A percentile compares a stretch with the other conserved stretches of the same genome.
Evolutionary conservation across 2,329 filamentous ascomycete species (phyloP).

Genomic region (Pseudogymnoascus pannorum): DNA sequence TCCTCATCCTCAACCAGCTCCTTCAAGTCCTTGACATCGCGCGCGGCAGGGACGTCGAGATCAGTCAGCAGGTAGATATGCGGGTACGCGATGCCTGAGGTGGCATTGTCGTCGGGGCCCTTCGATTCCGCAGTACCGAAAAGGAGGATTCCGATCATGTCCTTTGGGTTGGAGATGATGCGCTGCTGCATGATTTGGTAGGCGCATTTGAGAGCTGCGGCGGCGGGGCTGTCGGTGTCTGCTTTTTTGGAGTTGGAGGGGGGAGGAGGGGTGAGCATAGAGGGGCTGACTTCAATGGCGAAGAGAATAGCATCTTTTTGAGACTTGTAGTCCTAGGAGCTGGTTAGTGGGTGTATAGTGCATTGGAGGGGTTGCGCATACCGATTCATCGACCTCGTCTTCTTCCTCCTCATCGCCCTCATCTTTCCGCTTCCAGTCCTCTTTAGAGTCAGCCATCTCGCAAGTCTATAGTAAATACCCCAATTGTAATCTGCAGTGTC

Average conservation of each 20-base stretch:
- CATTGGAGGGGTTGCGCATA: slow-evolving; percentile 27
- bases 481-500: background rate
- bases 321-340: slow-evolving; percentile 68
- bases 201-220: slow-evolving; percentile 86
- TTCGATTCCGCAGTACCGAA: slow-evolving; percentile 85
- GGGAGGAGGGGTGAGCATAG: slow-evolving; percentile 70
- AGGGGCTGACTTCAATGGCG: slow-evolving; percentile 82
- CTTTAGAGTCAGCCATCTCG: slow-evolving; percentile 19
- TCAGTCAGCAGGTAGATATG: slow-evolving; percentile 90
- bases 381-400: slow-evolving; percentile 59
- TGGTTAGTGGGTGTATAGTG: slow-evolving; percentile 12
- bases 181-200: slow-evolving; percentile 96
- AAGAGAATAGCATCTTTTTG: slow-evolving; percentile 98
- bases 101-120: slow-evolving; percentile 60
- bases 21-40: slow-evolving; percentile 76
- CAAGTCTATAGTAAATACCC: background rate
- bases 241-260: slow-evolving; percentile 64
- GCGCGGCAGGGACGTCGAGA: slow-evolving; percentile 77
- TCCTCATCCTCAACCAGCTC: slow-evolving; percentile 71
- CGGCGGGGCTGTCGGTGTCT: slow-evolving; percentile 68
- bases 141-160: slow-evolving; percentile 93
- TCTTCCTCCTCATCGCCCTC: slow-evolving; percentile 61
- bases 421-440: slow-evolving; percentile 20
- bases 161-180: slow-evolving; percentile 91
- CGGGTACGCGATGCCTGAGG: slow-evolving; percentile 61